Conservation (phyloP, 768 basidiomycete genomes). For the Coprinellus micaceus region DNA sequence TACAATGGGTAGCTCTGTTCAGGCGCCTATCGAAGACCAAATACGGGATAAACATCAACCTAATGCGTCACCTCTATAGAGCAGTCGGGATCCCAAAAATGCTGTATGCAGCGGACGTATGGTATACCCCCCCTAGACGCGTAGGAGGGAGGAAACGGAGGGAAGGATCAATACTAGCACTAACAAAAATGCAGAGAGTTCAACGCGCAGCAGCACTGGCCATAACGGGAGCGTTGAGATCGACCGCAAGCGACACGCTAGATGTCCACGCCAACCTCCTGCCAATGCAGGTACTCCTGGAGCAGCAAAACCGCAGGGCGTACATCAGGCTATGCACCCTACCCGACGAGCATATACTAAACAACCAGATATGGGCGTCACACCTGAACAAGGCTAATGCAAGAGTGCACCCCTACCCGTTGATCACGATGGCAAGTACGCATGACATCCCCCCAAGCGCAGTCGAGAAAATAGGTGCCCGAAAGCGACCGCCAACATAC, state of each 20-base stretch:
- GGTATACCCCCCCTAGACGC: slow-evolving; percentile 16
- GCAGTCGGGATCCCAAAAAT: slow-evolving; percentile 24
- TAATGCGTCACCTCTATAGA: slow-evolving; percentile 21
- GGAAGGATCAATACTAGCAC: slow-evolving; percentile 11
- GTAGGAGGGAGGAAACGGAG: background rate
- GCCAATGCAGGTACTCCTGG: slow-evolving; percentile 12
- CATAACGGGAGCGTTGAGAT: slow-evolving; percentile 20
- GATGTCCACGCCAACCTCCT: slow-evolving; percentile 16
- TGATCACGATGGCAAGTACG: slow-evolving; percentile 9
- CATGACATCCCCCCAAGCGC: slow-evolving; percentile 6
- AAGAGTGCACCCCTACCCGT: slow-evolving; percentile 5
- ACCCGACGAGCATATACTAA: slow-evolving; percentile 11
- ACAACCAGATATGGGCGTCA: background rate
- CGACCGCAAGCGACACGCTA: slow-evolving; percentile 16
- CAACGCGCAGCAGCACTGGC: slow-evolving; percentile 19
- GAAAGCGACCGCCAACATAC: background rate
- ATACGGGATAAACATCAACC: slow-evolving; percentile 13
- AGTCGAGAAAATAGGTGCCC: slow-evolving; percentile 13
- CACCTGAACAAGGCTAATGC: background rate
- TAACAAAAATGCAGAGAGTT: slow-evolving; percentile 11
- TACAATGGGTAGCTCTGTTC: slow-evolving; percentile 14
- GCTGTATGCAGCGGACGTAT: slow-evolving; percentile 22
- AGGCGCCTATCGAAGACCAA: slow-evolving; percentile 12
- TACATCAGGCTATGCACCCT: slow-evolving; percentile 14
- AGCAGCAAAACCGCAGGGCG: slow-evolving; percentile 10